These are phyloP conservation scores for Penicillium freii DNA, from an alignment of 2,329 filamentous ascomycete genomes.

Conservation along the genomic window DNA sequence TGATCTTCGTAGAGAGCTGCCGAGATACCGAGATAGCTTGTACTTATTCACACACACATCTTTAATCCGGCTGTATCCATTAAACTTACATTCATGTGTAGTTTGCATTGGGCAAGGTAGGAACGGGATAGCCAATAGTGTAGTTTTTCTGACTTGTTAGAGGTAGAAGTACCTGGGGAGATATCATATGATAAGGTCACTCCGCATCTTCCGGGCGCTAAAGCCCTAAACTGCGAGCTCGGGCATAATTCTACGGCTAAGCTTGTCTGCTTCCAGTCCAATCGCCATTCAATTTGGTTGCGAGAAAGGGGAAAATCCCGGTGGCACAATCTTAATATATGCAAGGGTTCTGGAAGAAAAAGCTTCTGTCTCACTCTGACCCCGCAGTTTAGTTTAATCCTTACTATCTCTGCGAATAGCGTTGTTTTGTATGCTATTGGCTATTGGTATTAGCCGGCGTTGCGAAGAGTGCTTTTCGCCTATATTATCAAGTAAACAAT, in stretches of 20 bases:
- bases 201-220: neutral
- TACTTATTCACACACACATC: neutral
- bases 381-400: neutral
- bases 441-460: neutral
- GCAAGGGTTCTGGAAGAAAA: neutral
- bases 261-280: neutral
- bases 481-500: neutral
- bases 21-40: too few relatives aligned
- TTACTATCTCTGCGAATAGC: neutral
- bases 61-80: neutral
- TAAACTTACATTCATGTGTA: neutral
- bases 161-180: neutral
- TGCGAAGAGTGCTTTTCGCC: neutral
- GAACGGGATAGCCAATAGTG: neutral
- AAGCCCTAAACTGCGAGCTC: neutral
- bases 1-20: neutral
- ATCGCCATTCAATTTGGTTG: slow-evolving; percentile 1
- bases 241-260: neutral
- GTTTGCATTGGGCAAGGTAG: neutral
- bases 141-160: neutral
- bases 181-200: neutral
- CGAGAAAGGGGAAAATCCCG: slow-evolving; percentile 17
- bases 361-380: neutral
- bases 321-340: slow-evolving; percentile 9
- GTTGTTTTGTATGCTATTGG: neutral